A percentile compares a stretch with the other conserved stretches of the same genome.
These are phyloP conservation scores for Mycena leptocephala DNA, from an alignment of 768 basidiomycete genomes.

Conservation along the genomic window DNA sequence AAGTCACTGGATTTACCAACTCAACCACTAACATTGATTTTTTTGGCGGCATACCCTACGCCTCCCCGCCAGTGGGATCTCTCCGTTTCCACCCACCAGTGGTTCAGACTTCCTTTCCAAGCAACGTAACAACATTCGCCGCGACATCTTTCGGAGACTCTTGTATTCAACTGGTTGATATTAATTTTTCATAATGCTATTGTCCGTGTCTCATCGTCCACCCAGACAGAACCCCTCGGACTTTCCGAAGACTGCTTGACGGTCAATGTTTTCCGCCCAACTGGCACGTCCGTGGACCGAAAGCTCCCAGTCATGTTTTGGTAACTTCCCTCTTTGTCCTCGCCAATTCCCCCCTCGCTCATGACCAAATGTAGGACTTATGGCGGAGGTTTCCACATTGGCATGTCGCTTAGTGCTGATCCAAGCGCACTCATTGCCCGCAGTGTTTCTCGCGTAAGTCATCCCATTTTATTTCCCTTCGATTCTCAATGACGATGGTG, in stretches of 20 bases:
- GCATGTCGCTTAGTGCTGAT: not conserved
- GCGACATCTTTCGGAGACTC: not conserved
- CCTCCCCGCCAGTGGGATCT: not conserved
- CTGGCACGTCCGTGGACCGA: not conserved
- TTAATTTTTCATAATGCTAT: not conserved
- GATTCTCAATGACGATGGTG: not conserved
- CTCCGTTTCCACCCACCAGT: not conserved
- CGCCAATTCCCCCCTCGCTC: not conserved
- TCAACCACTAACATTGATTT: not conserved
- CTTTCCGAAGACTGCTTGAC: conserved; percentile 5
- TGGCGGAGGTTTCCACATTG: not conserved
- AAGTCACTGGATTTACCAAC: not conserved
- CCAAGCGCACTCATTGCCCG: not conserved
- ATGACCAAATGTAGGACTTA: not conserved
- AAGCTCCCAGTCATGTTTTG: not conserved
- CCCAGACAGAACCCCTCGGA: not conserved
- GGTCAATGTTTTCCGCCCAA: not conserved
- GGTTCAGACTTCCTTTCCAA: not conserved
- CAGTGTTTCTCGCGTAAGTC: not conserved
- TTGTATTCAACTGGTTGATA: not conserved
- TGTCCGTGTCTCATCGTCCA: not conserved
- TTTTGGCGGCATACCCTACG: not conserved
- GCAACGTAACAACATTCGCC: not conserved
- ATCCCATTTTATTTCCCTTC: not conserved
- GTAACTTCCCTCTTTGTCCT: not conserved